Evolutionary conservation across 192 early-diverging fungal genomes (phyloP).

Genomic region (Ramicandelaber brevisporus): DNA sequence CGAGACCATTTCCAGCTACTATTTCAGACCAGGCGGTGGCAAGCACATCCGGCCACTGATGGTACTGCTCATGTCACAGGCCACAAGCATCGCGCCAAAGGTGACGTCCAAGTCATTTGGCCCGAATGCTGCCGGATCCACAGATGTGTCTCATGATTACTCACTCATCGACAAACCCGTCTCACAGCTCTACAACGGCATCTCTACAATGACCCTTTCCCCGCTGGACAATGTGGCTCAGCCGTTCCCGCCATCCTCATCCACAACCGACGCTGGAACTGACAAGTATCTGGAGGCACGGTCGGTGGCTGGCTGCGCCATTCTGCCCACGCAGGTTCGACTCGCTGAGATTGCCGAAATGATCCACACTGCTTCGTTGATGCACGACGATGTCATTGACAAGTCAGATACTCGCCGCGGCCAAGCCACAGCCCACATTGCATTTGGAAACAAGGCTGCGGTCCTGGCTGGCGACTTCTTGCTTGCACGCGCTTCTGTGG

Average conservation of each 20-base stretch:
- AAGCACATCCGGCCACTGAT: conserved; percentile 84
- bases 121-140: not conserved
- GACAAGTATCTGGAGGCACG: no score
- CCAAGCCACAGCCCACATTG: conserved; percentile 50
- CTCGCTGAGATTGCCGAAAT: conserved; percentile 94
- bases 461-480: conserved; percentile 86
- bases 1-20: conserved; percentile 68
- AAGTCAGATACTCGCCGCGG: conserved; percentile 42
- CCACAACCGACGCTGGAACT: no score
- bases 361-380: conserved; percentile 87
- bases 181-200: conserved; percentile 16
- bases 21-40: conserved; percentile 50
- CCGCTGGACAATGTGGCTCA: conserved; percentile 8
- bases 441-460: conserved; percentile 94
- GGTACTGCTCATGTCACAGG: conserved; percentile 72
- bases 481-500: conserved; percentile 75
- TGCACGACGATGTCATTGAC: conserved; percentile 91
- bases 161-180: conserved; percentile 36
- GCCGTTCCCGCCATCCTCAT: conserved; percentile 9
- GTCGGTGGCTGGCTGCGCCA: conserved; percentile 14
- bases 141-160: conserved; percentile 9
- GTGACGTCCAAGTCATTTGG: conserved; percentile 8
- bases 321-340: conserved; percentile 70
- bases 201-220: no score
- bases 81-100: conserved; percentile 42